A percentile compares a stretch with the other conserved stretches of the same genome.
Conservation (phyloP, 2,329 filamentous ascomycete species). For the Cladophialophora carrionii region DNA sequence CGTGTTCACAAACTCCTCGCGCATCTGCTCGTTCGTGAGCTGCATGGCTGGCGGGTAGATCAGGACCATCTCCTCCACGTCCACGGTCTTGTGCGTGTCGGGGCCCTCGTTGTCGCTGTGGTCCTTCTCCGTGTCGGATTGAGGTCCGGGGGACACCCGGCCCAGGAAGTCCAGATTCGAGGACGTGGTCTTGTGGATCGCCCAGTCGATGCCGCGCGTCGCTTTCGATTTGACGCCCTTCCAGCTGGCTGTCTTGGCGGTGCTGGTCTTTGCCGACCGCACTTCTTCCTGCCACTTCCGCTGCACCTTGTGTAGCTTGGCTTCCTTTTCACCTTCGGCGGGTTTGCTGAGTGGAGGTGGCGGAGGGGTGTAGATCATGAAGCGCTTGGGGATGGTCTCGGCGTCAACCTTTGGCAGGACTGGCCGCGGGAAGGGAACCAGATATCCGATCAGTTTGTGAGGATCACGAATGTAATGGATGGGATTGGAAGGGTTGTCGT, state of each 20-base stretch:
- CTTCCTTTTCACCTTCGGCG: conserved; percentile 49
- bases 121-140: conserved; percentile 42
- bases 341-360: conserved; percentile 49
- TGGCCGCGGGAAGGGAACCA: conserved; percentile 52
- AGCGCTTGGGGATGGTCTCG: conserved; percentile 46
- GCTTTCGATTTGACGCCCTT: conserved; percentile 50
- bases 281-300: conserved; percentile 54
- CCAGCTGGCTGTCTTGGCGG: conserved; percentile 49
- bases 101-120: conserved; percentile 40
- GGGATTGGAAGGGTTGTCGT: conserved; percentile 41
- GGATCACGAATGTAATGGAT: conserved; percentile 49
- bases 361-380: conserved; percentile 53
- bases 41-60: conserved; percentile 46
- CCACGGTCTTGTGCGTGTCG: conserved; percentile 44
- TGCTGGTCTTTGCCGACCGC: conserved; percentile 48
- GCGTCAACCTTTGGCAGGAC: conserved; percentile 42
- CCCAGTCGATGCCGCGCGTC: conserved; percentile 48
- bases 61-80: conserved; percentile 49
- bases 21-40: conserved; percentile 43
- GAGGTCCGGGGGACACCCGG: conserved; percentile 40
- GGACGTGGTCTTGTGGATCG: conserved; percentile 48
- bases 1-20: conserved; percentile 48
- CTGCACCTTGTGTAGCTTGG: conserved; percentile 49
- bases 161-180: conserved; percentile 52
- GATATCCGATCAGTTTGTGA: conserved; percentile 49